Evolutionary conservation across 2,329 filamentous ascomycete genomes (phyloP).

Genomic region (Talaromyces sp.): DNA sequence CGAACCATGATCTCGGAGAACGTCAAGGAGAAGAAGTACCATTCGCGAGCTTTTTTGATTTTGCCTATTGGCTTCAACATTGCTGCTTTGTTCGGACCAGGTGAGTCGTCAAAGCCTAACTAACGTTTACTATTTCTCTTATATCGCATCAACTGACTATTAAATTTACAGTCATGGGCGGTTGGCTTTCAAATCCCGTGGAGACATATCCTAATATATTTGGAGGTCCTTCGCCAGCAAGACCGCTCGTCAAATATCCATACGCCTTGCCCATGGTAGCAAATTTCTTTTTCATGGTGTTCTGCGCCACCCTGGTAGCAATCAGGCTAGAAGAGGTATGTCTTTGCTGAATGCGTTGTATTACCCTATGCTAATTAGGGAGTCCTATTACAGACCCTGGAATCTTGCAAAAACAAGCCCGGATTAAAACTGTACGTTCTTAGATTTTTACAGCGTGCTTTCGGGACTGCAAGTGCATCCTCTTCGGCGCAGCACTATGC

Average conservation of each 20-base stretch:
- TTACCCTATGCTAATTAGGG: not conserved
- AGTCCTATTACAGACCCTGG: not conserved
- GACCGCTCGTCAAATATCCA: not conserved
- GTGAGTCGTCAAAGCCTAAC: not conserved
- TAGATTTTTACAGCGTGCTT: not conserved
- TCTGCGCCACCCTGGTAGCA: not conserved
- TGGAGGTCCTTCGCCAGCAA: not conserved
- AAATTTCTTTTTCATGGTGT: not conserved
- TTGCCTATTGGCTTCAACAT: not conserved
- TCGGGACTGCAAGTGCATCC: not conserved
- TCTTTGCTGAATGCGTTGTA: not conserved
- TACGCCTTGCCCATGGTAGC: not conserved
- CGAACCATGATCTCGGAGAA: not conserved
- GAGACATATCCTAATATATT: not conserved
- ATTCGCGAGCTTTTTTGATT: not conserved
- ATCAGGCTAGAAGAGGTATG: not conserved
- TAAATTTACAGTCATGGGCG: not conserved
- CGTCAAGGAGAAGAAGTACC: not conserved
- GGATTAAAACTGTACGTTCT: not conserved
- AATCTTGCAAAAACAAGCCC: not conserved
- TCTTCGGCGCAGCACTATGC: not conserved
- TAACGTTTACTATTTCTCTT: not conserved
- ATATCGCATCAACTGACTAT: not conserved
- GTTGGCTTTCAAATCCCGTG: not conserved
- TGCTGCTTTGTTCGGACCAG: not conserved